Base-by-base conservation (phyloP, 1,284 basidiomycete genomes). In the Paramarasmius palmivorus region DNA sequence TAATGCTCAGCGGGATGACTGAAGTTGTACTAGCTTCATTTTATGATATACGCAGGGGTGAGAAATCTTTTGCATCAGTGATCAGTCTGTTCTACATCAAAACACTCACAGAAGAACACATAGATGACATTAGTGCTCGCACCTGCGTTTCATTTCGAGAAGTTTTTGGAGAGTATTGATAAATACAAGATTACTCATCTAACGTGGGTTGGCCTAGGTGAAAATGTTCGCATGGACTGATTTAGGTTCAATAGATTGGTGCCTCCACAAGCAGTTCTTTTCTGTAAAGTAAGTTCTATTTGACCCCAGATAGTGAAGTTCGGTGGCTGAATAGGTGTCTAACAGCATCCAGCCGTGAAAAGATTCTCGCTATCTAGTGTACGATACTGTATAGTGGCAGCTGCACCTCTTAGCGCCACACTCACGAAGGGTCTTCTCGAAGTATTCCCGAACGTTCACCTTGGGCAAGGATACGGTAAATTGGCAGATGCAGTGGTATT, bases 381-480 rank as follows among this genome's bases (percentile, higher is more conserved):
- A 26, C 71, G 73, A 25, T 72, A 74, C 57, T 68, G 75, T 52
- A 74, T 83, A 65, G 69, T 73, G 12, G 84, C 83, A 4, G 84
- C 84, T 0, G 84, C 84, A 0, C 84, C 84, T 3, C 68, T 86
- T 4, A 78, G 78, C 20, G 65, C 72, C 0, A 79, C 79, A 59
- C 71, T 83, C 14, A 78, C 70, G 5, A 54, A 67, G 45, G 74
- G 77, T 55, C 67, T 82, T 32, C 62, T 73, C 32, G 68, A 71
- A 49, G 57, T 77, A 14, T 57, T 83, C 4, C 78, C 78, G 0
- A 63, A 74, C 19, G 67, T 69, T 7, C 59, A 64, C 35, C 66
- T 80, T 45, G 75, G 73, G 20, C 79, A 81, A 63, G 78, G 71
- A n/a, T 81, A 78, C 59, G 78, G 78, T 46, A 71, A 73, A 68